Conservation (phyloP, 1,284 basidiomycete species). For the Neonothopanus nambi region DNA sequence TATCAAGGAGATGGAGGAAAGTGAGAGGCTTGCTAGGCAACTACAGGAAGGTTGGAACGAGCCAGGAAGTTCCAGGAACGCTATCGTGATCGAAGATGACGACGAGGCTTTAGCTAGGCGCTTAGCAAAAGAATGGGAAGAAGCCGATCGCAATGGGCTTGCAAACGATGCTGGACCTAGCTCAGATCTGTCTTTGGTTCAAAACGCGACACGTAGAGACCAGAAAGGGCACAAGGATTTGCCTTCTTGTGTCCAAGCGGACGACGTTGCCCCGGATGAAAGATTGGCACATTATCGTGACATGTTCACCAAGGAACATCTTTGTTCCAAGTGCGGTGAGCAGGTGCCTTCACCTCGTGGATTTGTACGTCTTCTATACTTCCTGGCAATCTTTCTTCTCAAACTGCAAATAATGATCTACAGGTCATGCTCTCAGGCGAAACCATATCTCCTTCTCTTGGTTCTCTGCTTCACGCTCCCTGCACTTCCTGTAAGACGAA, state of each 20-base stretch:
- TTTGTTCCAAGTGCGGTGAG: conserved; percentile 38
- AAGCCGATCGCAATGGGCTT: conserved; percentile 16
- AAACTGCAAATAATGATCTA: conserved; percentile 3
- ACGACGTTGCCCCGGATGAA: conserved; percentile 30
- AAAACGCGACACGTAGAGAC: no score
- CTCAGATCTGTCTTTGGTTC: not conserved
- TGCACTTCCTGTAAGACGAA: conserved; percentile 43
- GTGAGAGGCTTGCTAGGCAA: conserved; percentile 38
- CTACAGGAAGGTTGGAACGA: conserved; percentile 34
- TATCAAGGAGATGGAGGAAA: conserved; percentile 44
- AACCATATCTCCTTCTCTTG: conserved; percentile 35
- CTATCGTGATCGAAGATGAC: conserved; percentile 27
- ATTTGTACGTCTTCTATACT: conserved; percentile 31
- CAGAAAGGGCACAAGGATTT: no score
- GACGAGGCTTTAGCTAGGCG: conserved; percentile 40
- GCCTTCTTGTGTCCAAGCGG: not conserved
- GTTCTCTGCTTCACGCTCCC: conserved; percentile 40
- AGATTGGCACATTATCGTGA: conserved; percentile 29
- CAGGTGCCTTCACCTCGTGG: conserved; percentile 37
- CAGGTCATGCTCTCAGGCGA: conserved; percentile 42
- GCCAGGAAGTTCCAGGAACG: conserved; percentile 12
- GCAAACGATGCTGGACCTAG: not conserved
- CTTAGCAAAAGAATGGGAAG: conserved; percentile 39
- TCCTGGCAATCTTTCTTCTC: not conserved
- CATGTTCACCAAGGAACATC: conserved; percentile 33